Evolutionary conservation across 306 rosid genomes (phyloP).

Genomic region (Glycine soja): DNA sequence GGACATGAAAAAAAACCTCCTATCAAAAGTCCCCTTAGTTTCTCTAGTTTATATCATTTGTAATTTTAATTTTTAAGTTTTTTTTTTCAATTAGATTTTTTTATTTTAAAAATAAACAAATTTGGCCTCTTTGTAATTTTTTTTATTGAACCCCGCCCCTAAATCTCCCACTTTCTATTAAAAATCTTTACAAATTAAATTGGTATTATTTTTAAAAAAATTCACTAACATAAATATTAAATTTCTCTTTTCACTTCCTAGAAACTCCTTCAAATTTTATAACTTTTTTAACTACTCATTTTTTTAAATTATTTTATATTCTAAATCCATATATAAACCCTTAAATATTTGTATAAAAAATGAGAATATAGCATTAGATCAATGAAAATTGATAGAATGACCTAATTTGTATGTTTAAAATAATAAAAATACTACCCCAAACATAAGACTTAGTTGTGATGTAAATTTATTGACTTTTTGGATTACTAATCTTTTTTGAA

Average conservation of each 20-base stretch:
- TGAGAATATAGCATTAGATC: background rate
- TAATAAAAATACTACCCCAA: no score
- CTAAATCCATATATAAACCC: no score
- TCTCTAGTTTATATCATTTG: background rate
- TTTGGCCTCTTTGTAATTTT: background rate
- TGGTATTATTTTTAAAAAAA: no score
- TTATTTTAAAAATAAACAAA: background rate
- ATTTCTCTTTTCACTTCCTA: background rate
- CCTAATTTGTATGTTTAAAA: no score
- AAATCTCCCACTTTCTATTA: background rate
- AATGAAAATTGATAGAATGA: background rate
- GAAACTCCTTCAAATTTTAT: background rate
- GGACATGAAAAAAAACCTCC: no score
- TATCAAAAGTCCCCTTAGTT: background rate
- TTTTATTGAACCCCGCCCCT: background rate
- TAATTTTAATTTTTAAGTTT: background rate
- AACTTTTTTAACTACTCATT: background rate
- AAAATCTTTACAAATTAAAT: background rate
- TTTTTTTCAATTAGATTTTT: background rate
- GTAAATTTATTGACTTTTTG: no score
- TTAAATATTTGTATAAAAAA: background rate
- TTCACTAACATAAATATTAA: background rate
- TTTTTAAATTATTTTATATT: background rate
- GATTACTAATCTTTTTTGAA: no score
- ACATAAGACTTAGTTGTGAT: no score